Evolutionary conservation across 805 yeast species (phyloP).

Genomic region (Saccharomycopsis sp.): DNA sequence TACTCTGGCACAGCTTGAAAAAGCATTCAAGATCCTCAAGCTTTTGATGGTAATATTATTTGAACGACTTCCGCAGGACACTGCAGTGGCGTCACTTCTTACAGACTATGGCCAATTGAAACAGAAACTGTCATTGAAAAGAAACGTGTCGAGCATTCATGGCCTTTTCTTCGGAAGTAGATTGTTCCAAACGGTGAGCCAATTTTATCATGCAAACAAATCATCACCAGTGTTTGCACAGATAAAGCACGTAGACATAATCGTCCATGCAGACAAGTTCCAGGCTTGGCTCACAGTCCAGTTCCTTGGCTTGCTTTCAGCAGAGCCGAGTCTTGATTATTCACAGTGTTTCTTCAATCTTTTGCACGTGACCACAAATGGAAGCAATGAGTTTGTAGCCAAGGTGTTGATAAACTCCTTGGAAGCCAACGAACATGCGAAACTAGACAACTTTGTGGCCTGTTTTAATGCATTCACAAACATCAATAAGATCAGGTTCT

Average conservation of each 20-base stretch:
- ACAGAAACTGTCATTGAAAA: slow-evolving; percentile 2
- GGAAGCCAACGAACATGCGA: neutral
- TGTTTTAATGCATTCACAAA: slow-evolving; percentile 3
- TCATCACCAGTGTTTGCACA: neutral
- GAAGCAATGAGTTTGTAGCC: neutral
- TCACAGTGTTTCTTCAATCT: slow-evolving; percentile 1
- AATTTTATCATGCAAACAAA: neutral
- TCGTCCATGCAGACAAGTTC: slow-evolving; percentile 1
- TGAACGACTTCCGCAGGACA: neutral
- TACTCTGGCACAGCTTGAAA: neutral
- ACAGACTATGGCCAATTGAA: neutral
- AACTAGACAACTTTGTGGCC: neutral
- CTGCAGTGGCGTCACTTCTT: neutral
- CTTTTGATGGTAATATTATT: neutral
- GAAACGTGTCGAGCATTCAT: slow-evolving; percentile 7
- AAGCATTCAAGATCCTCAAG: neutral
- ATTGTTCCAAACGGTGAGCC: slow-evolving; percentile 3
- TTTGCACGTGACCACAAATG: neutral
- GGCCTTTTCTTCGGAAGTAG: slow-evolving; percentile 12
- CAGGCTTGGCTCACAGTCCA: slow-evolving; percentile 6
- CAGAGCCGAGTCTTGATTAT: slow-evolving; percentile 1
- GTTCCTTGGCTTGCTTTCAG: neutral
- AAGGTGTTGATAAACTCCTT: neutral
- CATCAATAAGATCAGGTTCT: slow-evolving; percentile 2
- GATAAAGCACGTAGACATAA: neutral